These are phyloP conservation scores for Puccinia novopanici DNA, from an alignment of 1,284 basidiomycete species.

Conservation along the genomic window DNA sequence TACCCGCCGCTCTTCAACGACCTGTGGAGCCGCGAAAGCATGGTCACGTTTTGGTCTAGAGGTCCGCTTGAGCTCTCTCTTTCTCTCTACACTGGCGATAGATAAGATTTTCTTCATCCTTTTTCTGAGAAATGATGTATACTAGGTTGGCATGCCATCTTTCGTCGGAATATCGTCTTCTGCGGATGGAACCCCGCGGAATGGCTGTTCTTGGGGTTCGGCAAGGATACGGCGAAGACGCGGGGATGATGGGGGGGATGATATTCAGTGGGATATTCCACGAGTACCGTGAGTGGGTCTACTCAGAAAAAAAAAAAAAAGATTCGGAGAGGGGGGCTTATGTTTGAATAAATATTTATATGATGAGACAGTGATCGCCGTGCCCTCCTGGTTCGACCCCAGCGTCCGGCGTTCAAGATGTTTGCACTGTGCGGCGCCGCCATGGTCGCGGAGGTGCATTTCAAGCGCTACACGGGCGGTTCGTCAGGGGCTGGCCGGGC, in stretches of 20 bases:
- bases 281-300: constrained; percentile 30
- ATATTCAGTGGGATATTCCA: constrained; percentile 49
- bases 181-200: constrained; percentile 45
- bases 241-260: constrained; percentile 47
- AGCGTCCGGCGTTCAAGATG: constrained; percentile 28
- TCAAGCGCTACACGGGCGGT: constrained; percentile 31
- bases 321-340: neutral
- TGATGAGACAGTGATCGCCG: neutral
- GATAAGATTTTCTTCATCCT: neutral
- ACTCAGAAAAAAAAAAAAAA: neutral
- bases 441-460: constrained; percentile 33
- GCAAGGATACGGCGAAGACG: constrained; percentile 2
- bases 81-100: neutral
- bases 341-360: neutral
- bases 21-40: constrained; percentile 12
- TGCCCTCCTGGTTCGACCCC: constrained; percentile 18
- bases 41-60: constrained; percentile 47
- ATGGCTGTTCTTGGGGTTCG: constrained; percentile 28
- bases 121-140: too few species aligned
- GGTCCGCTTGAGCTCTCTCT: neutral
- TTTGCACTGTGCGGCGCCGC: constrained; percentile 31
- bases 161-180: constrained; percentile 42
- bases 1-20: constrained; percentile 50
- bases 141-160: constrained; percentile 51
- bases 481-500: constrained; percentile 23